phyloP scores from a whole-genome alignment of 148 eudicot species.

The Mesembryanthemum crystallinum region DNA sequence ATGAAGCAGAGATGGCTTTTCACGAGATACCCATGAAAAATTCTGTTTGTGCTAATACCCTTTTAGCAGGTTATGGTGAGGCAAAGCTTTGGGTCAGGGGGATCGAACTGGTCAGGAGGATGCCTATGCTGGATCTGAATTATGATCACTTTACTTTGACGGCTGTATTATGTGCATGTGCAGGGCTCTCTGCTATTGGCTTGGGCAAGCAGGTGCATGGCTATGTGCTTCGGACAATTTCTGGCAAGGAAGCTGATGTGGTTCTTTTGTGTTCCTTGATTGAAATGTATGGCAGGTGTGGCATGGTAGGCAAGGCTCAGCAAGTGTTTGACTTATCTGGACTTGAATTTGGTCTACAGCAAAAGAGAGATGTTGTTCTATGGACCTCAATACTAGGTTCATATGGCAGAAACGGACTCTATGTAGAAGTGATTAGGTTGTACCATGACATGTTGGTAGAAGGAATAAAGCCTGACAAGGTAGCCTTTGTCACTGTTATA shows the following conservation, averaged over 20 bases:
- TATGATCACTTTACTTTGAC: constrained; percentile 56
- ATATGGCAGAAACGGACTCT: constrained; percentile 55
- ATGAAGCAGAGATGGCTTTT: constrained; percentile 52
- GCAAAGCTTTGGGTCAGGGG: constrained; percentile 59
- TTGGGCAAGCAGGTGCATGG: constrained; percentile 65
- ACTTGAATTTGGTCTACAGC: constrained; percentile 33
- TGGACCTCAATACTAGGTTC: constrained; percentile 82
- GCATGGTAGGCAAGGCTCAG: constrained; percentile 43
- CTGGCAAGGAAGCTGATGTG: constrained; percentile 42
- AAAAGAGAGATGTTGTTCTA: constrained; percentile 51
- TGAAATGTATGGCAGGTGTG: constrained; percentile 81
- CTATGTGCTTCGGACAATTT: constrained; percentile 34
- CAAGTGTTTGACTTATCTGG: constrained; percentile 50
- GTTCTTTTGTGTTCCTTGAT: constrained; percentile 63
- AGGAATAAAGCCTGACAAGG: constrained; percentile 59
- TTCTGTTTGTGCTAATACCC: constrained; percentile 59
- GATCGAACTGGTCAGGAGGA: constrained; percentile 41
- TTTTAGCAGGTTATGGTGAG: constrained; percentile 59
- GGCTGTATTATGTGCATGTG: constrained; percentile 57
- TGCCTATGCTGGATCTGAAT: constrained; percentile 44
- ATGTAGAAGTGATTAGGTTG: constrained; percentile 40
- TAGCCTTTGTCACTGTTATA: constrained; percentile 58
- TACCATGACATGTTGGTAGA: constrained; percentile 52
- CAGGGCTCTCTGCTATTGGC: constrained; percentile 45
- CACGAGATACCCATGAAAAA: constrained; percentile 61